phyloP scores from a whole-genome alignment of 352 stramenopile species.

The Nothophytophthora sp. region DNA sequence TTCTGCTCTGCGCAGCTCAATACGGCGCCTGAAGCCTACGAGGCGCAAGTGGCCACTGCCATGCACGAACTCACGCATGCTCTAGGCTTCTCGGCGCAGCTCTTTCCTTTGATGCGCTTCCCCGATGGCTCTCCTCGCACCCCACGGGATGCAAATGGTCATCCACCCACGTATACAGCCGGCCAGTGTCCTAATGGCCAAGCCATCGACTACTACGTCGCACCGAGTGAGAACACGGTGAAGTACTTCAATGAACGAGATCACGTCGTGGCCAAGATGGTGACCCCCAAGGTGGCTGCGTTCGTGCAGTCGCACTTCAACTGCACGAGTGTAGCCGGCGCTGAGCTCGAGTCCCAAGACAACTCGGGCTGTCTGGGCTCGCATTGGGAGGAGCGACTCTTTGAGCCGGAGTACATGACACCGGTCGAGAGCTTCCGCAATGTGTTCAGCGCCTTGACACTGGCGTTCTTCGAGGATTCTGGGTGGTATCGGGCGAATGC shows the following conservation, averaged over 20 bases:
- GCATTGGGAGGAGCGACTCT: slow-evolving; percentile 86
- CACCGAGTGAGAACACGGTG: slow-evolving; percentile 43
- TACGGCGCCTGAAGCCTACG: slow-evolving; percentile 50
- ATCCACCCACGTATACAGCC: slow-evolving; percentile 26
- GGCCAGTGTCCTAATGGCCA: slow-evolving; percentile 62
- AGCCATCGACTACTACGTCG: slow-evolving; percentile 36
- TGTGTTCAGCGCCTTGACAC: slow-evolving; percentile 63
- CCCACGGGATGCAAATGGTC: slow-evolving; percentile 42
- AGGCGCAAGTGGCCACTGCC: slow-evolving; percentile 63
- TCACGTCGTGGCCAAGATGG: slow-evolving; percentile 61
- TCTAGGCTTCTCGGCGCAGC: slow-evolving; percentile 75
- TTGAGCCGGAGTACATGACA: slow-evolving; percentile 84
- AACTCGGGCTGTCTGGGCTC: slow-evolving; percentile 73
- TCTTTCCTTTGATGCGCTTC: slow-evolving; percentile 76
- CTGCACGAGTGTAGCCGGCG: slow-evolving; percentile 53
- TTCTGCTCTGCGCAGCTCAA: slow-evolving; percentile 78
- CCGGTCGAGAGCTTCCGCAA: slow-evolving; percentile 78
- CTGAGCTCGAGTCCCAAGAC: slow-evolving; percentile 77
- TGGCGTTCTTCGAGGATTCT: slow-evolving; percentile 85
- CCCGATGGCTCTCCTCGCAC: slow-evolving; percentile 68
- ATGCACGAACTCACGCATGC: slow-evolving; percentile 87
- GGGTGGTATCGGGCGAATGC: slow-evolving; percentile 78
- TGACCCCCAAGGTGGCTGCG: slow-evolving; percentile 59
- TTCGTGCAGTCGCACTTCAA: slow-evolving; percentile 73
- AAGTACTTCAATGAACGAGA: slow-evolving; percentile 56